Percentiles rank a stretch among this genome's conserved stretches.
Conservation (phyloP, 1,284 basidiomycete genomes). For the Papiliotrema terrestris region DNA sequence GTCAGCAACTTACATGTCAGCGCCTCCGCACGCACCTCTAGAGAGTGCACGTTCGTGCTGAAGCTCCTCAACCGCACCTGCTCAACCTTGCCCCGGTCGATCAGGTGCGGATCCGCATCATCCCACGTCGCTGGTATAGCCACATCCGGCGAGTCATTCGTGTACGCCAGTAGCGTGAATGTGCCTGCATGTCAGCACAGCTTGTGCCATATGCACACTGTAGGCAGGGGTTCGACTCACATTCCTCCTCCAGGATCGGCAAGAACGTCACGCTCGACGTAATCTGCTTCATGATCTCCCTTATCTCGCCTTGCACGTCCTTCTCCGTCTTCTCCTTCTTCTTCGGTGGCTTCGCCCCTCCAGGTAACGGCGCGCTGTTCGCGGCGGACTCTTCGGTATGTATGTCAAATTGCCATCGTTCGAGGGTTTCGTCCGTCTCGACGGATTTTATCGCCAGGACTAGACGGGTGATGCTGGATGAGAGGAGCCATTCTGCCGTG, state of each 20-base stretch:
- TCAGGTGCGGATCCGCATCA: slow-evolving; percentile 90
- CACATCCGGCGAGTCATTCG: slow-evolving; percentile 67
- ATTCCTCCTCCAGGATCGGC: slow-evolving; percentile 90
- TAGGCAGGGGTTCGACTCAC: slow-evolving; percentile 55
- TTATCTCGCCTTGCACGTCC: slow-evolving; percentile 95
- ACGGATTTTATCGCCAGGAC: slow-evolving; percentile 95
- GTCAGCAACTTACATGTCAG: slow-evolving; percentile 3
- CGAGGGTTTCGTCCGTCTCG: slow-evolving; percentile 84
- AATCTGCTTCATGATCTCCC: slow-evolving; percentile 97
- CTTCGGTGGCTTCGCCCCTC: slow-evolving; percentile 16
- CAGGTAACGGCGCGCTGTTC: background rate
- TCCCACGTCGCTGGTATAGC: slow-evolving; percentile 73
- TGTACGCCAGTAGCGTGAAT: slow-evolving; percentile 93
- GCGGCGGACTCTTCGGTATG: slow-evolving; percentile 57
- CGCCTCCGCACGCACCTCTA: slow-evolving; percentile 57
- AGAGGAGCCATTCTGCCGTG: slow-evolving; percentile 78
- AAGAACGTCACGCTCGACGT: slow-evolving; percentile 94
- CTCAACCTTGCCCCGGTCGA: slow-evolving; percentile 92
- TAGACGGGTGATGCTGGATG: slow-evolving; percentile 82
- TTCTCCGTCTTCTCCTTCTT: slow-evolving; percentile 62
- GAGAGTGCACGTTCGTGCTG: slow-evolving; percentile 83
- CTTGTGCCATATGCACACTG: background rate
- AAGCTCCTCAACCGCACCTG: slow-evolving; percentile 89
- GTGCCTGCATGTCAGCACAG: slow-evolving; percentile 45
- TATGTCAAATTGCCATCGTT: slow-evolving; percentile 98